Base-by-base conservation (phyloP, 352 stramenopile genomes). In the Globisporangium paroecandrum region DNA sequence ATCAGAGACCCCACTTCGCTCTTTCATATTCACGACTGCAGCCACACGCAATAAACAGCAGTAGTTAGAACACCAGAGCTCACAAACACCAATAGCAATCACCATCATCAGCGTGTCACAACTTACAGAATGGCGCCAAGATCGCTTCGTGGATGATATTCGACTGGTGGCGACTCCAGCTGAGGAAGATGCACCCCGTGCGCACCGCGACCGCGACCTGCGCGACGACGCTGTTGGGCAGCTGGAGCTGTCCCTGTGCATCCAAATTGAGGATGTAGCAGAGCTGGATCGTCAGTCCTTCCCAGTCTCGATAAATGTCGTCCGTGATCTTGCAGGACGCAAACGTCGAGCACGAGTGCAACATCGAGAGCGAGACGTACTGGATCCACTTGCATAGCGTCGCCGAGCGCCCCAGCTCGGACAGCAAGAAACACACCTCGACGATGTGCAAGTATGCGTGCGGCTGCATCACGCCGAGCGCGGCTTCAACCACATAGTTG, bases 401-500 rank as follows among this genome's bases (percentile, higher is more conserved):
- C 6, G 69, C 74, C 0, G 70, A 69, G 55, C 87, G 77, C 2
- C 68, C 74, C 13, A 95, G 64, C 55, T 92, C 79, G 2, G 84
- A 84, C 12, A 95, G 69, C 29, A 95, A 56, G 51, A 95, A 93
- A 32, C 85, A 93, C 1, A 91, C 81, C 71, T 93, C 87, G 27
- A 90, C 83, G 13, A 95, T 89, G 69, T 95, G 87, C 25, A 94
- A 63, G 36, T 93, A 86, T 9, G 87, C 87, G 27, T 95, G 87
- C 12, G 87, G 85, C 54, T 93, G 82, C 75, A 95, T 83, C 15
- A 93, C 87, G 13, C 81, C 79, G 12, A 95, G 75, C 6, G 84
- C 85, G 20, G 84, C 82, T 70, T 95, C 87, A 25, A 91, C 74
- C 36, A 94, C 85, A 47, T 94, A 95, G 4, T 81, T 85, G 25